Conservation (phyloP, 1,139 yeast species). For the Geotrichum candidum region DNA sequence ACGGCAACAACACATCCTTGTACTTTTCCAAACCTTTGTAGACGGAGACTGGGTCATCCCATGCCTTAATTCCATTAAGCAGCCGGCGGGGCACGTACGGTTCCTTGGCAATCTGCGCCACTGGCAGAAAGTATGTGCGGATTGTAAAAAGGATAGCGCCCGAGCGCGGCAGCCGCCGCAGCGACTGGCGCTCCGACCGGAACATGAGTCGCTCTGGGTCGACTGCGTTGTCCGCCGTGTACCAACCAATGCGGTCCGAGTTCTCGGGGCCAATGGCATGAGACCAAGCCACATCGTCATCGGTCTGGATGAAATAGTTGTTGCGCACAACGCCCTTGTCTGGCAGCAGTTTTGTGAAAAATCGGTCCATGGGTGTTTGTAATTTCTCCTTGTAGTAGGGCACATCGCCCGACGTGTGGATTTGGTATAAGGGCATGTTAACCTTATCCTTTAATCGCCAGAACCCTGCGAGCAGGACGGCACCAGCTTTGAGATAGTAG, state of each 20-base stretch:
- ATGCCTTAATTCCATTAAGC: constrained; percentile 50
- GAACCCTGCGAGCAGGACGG: constrained; percentile 48
- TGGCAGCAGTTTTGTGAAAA: constrained; percentile 49
- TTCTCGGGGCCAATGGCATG: constrained; percentile 54
- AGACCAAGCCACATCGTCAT: constrained; percentile 60
- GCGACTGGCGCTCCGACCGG: constrained; percentile 62
- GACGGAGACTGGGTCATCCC: constrained; percentile 54
- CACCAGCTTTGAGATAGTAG: constrained; percentile 53
- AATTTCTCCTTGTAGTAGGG: constrained; percentile 56
- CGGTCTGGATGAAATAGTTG: constrained; percentile 62
- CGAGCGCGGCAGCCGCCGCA: constrained; percentile 53
- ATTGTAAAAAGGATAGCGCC: constrained; percentile 59
- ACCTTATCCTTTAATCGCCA: constrained; percentile 58
- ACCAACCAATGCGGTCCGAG: constrained; percentile 34
- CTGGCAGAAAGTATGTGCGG: constrained; percentile 56
- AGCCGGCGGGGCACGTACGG: constrained; percentile 56
- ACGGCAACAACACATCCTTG: constrained; percentile 50
- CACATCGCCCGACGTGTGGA: constrained; percentile 61
- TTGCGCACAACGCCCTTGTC: constrained; percentile 58
- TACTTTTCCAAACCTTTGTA: constrained; percentile 55
- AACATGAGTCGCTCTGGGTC: constrained; percentile 45
- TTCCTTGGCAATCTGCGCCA: constrained; percentile 49
- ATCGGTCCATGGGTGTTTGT: constrained; percentile 58
- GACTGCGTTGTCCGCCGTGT: constrained; percentile 48
- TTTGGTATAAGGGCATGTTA: constrained; percentile 44